A percentile compares a stretch with the other conserved stretches of the same genome.
Evolutionary conservation across 192 early-diverging fungal genomes (phyloP).

Genomic region (Backusella tarrabulga): DNA sequence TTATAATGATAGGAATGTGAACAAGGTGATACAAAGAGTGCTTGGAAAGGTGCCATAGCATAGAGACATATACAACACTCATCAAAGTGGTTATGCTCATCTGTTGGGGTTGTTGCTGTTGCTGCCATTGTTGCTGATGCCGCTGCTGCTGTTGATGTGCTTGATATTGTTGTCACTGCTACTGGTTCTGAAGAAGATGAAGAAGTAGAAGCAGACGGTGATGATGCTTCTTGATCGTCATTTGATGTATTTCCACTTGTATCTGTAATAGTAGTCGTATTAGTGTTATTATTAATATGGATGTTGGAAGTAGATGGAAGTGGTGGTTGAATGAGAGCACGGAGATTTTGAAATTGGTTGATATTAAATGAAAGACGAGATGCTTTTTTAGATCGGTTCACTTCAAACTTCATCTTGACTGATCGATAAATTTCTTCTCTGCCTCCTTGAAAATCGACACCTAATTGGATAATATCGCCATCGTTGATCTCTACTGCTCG

Average conservation of each 20-base stretch:
- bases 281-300: not conserved
- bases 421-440: slow-evolving; percentile 80
- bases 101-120: not conserved
- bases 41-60: slow-evolving; percentile 73
- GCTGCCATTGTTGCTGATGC: not conserved
- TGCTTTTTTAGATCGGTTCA: slow-evolving; percentile 41
- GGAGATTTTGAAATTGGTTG: slow-evolving; percentile 37
- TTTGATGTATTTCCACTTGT: not conserved
- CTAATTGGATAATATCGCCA: slow-evolving; percentile 82
- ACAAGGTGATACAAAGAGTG: slow-evolving; percentile 82
- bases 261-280: no score
- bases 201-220: not conserved
- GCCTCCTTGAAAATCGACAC: slow-evolving; percentile 82
- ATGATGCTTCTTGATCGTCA: not conserved
- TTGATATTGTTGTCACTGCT: not conserved
- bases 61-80: slow-evolving; percentile 86
- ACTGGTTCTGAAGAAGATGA: not conserved
- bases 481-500: slow-evolving; percentile 66
- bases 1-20: slow-evolving; percentile 86
- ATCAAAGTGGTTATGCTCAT: slow-evolving; percentile 24
- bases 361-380: slow-evolving; percentile 50
- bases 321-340: slow-evolving; percentile 19
- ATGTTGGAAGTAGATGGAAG: not conserved
- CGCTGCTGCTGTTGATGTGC: not conserved
- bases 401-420: slow-evolving; percentile 66